phyloP scores from a whole-genome alignment of 2,329 filamentous ascomycete genomes.

The Fusarium citri region DNA sequence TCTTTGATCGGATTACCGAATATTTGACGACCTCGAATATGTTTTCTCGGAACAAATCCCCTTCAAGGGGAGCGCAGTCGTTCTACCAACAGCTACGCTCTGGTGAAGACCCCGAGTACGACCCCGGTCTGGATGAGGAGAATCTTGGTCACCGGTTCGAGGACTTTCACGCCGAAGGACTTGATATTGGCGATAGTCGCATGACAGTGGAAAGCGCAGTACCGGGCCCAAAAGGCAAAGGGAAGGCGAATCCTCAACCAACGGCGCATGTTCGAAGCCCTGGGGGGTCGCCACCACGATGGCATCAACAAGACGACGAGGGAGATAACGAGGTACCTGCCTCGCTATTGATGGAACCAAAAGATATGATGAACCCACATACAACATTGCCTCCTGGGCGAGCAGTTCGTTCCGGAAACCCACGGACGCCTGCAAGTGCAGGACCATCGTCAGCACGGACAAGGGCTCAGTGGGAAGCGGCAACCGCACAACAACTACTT shows the following conservation, averaged over 20 bases:
- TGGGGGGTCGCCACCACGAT: slow-evolving; percentile 34
- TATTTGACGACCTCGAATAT: slow-evolving; percentile 60
- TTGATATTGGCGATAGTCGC: slow-evolving; percentile 60
- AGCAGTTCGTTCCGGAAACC: slow-evolving; percentile 18
- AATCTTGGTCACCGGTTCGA: slow-evolving; percentile 65
- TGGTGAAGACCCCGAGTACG: slow-evolving; percentile 55
- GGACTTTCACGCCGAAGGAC: slow-evolving; percentile 61
- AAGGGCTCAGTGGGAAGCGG: slow-evolving; percentile 66
- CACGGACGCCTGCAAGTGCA: slow-evolving; percentile 39
- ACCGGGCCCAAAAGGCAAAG: slow-evolving; percentile 36
- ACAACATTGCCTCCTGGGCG: slow-evolving; percentile 34
- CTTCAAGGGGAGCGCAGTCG: slow-evolving; percentile 50
- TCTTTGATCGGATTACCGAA: slow-evolving; percentile 17
- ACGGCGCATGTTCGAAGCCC: slow-evolving; percentile 29
- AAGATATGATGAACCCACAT: slow-evolving; percentile 46
- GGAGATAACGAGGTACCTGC: slow-evolving; percentile 71
- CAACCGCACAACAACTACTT: slow-evolving; percentile 64
- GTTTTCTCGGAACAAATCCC: slow-evolving; percentile 57
- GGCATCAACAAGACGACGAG: slow-evolving; percentile 59
- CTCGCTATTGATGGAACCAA: slow-evolving; percentile 70
- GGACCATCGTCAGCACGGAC: slow-evolving; percentile 58
- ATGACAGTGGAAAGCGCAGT: slow-evolving; percentile 56
- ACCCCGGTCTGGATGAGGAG: slow-evolving; percentile 63
- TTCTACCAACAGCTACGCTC: slow-evolving; percentile 64
- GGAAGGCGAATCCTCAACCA: slow-evolving; percentile 14